Evolutionary conservation across 106 monocot genomes (phyloP).

Genomic region (Apostasia shenzhenica): DNA sequence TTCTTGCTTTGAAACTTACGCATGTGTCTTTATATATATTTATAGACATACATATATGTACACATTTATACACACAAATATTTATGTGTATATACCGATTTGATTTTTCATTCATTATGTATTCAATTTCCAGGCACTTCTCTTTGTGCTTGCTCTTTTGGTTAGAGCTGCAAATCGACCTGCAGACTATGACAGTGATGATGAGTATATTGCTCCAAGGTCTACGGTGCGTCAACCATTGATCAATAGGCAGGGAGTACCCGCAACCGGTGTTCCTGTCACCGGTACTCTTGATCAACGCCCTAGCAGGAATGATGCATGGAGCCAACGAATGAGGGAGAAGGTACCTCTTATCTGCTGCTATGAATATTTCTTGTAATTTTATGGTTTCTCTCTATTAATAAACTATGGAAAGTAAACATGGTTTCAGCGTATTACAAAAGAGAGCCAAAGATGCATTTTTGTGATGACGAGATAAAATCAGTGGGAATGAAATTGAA

Average conservation of each 20-base stretch:
- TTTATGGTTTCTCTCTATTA: no score
- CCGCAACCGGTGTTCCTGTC: constrained; percentile 35
- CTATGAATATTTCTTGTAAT: no score
- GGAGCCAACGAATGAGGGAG: constrained; percentile 80
- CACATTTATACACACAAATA: no score
- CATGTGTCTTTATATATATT: no score
- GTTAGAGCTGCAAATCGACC: constrained; percentile 79
- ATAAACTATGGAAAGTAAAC: no score
- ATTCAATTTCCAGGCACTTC: constrained; percentile 46
- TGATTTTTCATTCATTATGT: constrained; percentile 32
- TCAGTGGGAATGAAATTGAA: no score
- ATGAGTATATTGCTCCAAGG: constrained; percentile 48
- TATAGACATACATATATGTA: no score
- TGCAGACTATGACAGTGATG: constrained; percentile 91
- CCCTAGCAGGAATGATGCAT: constrained; percentile 70
- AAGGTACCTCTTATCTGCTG: constrained; percentile 30
- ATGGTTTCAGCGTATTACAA: no score
- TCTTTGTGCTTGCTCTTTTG: constrained; percentile 70
- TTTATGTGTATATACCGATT: no score
- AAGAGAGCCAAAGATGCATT: no score
- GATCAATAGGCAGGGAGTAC: constrained; percentile 31
- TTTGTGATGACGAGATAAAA: no score
- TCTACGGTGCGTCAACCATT: constrained; percentile 44
- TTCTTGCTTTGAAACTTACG: no score
- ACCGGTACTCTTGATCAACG: constrained; percentile 42